A percentile compares a stretch with the other conserved stretches of the same genome.
These are phyloP conservation scores for Whalleya microplaca DNA, from an alignment of 2,329 filamentous ascomycete genomes.

Conservation along the genomic window DNA sequence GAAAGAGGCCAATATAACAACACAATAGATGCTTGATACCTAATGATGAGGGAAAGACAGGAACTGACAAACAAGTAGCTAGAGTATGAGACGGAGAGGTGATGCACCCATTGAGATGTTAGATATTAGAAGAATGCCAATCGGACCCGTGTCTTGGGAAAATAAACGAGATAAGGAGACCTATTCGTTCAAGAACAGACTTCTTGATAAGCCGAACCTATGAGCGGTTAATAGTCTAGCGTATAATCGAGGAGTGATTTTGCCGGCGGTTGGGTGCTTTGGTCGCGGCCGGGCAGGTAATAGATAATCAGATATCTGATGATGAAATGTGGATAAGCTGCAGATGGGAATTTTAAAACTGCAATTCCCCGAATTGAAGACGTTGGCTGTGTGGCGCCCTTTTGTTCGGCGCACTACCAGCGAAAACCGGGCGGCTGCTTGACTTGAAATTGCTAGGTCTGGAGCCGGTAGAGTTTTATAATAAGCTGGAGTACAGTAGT, in stretches of 20 bases:
- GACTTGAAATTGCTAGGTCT: constrained; percentile 6
- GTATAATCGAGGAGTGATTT: constrained; percentile 11
- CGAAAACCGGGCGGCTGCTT: constrained; percentile 1
- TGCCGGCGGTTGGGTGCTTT: constrained; percentile 21
- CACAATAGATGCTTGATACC: not conserved
- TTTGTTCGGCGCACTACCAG: constrained; percentile 6
- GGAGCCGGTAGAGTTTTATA: constrained; percentile 10
- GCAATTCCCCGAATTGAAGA: constrained; percentile 26
- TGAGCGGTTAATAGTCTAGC: not conserved
- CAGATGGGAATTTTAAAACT: constrained; percentile 23
- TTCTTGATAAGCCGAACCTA: constrained; percentile 4
- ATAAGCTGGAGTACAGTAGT: constrained; percentile 15
- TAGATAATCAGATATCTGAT: constrained; percentile 28
- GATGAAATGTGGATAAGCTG: constrained; percentile 28
- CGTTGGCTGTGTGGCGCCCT: constrained; percentile 25
- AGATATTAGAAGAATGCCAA: not conserved
- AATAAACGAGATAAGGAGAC: not conserved
- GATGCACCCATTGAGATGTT: not conserved
- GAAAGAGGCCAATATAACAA: constrained; percentile 1
- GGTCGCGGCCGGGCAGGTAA: constrained; percentile 18
- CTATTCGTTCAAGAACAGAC: not conserved
- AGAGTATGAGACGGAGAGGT: not conserved
- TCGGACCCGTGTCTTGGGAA: not conserved
- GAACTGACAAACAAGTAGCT: constrained; percentile 9
- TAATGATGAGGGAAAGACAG: not conserved